Evolutionary conservation across 163 green algal species (phyloP).

Genomic region (Scenedesmus sp.): DNA sequence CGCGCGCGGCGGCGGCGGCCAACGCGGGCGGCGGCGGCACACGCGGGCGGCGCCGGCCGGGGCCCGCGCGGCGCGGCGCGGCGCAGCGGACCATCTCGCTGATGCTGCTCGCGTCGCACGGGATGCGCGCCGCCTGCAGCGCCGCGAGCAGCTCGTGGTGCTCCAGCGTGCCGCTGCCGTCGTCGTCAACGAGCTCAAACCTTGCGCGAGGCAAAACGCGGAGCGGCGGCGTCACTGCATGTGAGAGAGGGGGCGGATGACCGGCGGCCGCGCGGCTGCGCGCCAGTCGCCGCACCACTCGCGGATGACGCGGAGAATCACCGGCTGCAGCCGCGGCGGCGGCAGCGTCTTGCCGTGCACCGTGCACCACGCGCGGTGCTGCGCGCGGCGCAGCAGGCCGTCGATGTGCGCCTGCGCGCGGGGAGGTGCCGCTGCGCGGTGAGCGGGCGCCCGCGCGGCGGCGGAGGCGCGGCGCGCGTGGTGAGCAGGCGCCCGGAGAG

Average conservation of each 20-base stretch:
- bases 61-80: too few species aligned
- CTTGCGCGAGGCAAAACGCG: neutral
- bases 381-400: constrained; percentile 37
- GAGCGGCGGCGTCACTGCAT: too few species aligned
- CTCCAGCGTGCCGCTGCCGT: constrained; percentile 56
- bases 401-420: constrained; percentile 14
- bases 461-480: too few species aligned
- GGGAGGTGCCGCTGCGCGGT: neutral
- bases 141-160: constrained; percentile 56
- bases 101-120: constrained; percentile 36
- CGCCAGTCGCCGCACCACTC: constrained; percentile 36
- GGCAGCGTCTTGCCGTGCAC: constrained; percentile 46
- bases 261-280: neutral
- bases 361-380: constrained; percentile 38
- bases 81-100: too few species aligned
- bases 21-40: too few species aligned
- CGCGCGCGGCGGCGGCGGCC: too few species aligned
- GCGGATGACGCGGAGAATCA: constrained; percentile 42
- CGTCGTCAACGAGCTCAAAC: constrained; percentile 61
- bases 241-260: too few species aligned
- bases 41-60: too few species aligned
- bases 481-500: too few species aligned
- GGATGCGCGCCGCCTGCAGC: constrained; percentile 59
- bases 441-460: too few species aligned
- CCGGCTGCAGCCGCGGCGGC: constrained; percentile 31